Conservation (phyloP, 768 basidiomycete genomes). For the Rhizopogon vulgaris region DNA sequence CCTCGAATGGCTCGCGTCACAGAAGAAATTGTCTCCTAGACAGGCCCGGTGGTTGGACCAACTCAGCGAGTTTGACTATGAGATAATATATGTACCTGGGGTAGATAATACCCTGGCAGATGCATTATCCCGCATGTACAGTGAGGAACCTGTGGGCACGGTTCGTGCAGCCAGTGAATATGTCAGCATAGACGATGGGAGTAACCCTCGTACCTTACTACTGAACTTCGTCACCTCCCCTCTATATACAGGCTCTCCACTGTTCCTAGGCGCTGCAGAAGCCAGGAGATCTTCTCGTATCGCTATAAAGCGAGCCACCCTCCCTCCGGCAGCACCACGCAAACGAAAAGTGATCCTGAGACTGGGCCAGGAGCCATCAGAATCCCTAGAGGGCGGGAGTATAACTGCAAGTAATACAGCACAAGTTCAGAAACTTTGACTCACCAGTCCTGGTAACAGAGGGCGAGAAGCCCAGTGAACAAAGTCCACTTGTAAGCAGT, state of each 20-base stretch:
- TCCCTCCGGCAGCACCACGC: no score
- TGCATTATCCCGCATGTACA: conserved; percentile 19
- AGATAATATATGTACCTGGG: conserved; percentile 22
- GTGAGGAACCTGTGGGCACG: conserved; percentile 15
- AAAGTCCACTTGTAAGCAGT: no score
- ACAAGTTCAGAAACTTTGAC: no score
- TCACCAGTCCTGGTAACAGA: no score
- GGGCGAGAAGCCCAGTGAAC: no score
- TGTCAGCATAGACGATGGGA: conserved; percentile 10
- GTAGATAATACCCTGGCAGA: conserved; percentile 20
- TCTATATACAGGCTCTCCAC: conserved; percentile 7
- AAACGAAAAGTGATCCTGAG: no score
- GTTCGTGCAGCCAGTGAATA: conserved; percentile 15
- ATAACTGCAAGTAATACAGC: no score
- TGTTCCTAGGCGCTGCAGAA: neutral
- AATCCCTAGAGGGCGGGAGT: no score
- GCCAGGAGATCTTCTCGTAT: no score
- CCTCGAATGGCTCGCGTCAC: conserved; percentile 14
- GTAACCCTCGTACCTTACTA: conserved; percentile 1
- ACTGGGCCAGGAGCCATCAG: no score
- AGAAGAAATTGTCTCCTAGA: conserved; percentile 17
- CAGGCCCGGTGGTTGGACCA: conserved; percentile 24
- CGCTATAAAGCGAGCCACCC: no score
- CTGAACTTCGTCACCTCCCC: conserved; percentile 9
- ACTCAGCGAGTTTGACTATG: conserved; percentile 23